Conservation (phyloP, 176 grass and related monocot species). For the Carex scoparia region DNA sequence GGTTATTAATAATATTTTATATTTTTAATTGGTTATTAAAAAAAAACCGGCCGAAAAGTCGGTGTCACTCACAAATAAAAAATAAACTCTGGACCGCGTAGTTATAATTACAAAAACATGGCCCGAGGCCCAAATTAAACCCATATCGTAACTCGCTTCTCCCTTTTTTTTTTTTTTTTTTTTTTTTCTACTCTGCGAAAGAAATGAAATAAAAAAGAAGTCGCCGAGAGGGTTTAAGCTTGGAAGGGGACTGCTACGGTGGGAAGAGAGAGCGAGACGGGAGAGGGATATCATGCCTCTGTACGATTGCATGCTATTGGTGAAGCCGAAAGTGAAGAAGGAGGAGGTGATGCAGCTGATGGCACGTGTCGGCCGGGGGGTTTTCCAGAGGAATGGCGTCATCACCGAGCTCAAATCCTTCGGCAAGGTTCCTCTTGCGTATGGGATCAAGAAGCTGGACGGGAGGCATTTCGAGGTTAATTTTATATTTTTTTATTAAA, state of each 20-base stretch:
- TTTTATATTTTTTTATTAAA: background rate
- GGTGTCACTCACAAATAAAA: too few relatives aligned
- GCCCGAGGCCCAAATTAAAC: background rate
- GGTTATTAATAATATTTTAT: too few relatives aligned
- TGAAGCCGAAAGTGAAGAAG: slow-evolving; percentile 49
- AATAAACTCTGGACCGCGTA: too few relatives aligned
- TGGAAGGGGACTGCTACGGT: background rate
- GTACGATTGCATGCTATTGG: slow-evolving; percentile 77
- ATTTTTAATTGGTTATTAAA: too few relatives aligned
- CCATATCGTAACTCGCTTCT: background rate
- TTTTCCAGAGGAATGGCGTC: slow-evolving; percentile 73
- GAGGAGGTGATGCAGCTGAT: slow-evolving; percentile 51
- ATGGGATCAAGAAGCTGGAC: slow-evolving; percentile 79
- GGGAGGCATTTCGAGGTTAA: slow-evolving; percentile 70
- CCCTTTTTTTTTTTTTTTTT: background rate
- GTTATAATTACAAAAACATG: background rate
- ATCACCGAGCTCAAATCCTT: slow-evolving; percentile 78
- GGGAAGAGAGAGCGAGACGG: background rate
- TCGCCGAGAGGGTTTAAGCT: background rate
- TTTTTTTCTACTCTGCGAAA: background rate
- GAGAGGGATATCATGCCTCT: slow-evolving; percentile 48
- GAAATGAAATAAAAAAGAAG: background rate
- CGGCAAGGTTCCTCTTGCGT: slow-evolving; percentile 53
- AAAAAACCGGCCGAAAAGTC: too few relatives aligned
- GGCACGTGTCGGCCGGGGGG: slow-evolving; percentile 42